Conservation (phyloP, 106 monocot genomes). For the Iris macrosiphon region DNA sequence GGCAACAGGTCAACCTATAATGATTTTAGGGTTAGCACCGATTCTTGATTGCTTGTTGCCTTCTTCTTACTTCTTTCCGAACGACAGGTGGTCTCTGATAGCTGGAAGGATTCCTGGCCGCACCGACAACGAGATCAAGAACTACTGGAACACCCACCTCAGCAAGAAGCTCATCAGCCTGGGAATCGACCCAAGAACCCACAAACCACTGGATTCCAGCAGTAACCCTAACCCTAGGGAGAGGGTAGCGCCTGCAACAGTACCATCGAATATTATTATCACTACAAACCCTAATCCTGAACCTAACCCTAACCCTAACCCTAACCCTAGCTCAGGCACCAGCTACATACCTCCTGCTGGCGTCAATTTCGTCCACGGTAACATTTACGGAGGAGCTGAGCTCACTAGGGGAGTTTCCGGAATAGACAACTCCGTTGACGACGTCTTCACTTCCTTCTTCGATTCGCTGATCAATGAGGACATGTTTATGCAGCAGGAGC, state of each 20-base stretch:
- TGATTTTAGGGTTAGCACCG: too few relatives aligned
- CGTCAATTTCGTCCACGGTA: too few relatives aligned
- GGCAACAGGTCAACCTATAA: neutral
- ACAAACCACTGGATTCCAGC: constrained; percentile 28
- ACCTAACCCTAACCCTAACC: constrained; percentile 9
- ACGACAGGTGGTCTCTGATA: constrained; percentile 82
- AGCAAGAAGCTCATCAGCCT: constrained; percentile 60
- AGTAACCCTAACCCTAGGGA: constrained; percentile 1
- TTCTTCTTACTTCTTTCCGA: constrained; percentile 61
- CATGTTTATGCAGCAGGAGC: constrained; percentile 9
- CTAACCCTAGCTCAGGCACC: neutral
- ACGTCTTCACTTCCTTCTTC: constrained; percentile 34
- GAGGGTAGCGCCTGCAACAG: neutral
- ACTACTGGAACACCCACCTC: constrained; percentile 82
- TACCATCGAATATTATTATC: too few relatives aligned
- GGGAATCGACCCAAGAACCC: constrained; percentile 64
- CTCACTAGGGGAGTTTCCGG: neutral
- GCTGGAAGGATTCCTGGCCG: constrained; percentile 76
- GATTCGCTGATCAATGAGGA: constrained; percentile 35
- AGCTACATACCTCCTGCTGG: too few relatives aligned
- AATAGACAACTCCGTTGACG: constrained; percentile 9
- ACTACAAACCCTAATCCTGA: too few relatives aligned
- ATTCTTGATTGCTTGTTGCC: constrained; percentile 56
- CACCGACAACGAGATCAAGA: constrained; percentile 88
- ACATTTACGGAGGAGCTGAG: too few relatives aligned